A percentile compares a stretch with the other conserved stretches of the same genome.
Evolutionary conservation across 352 stramenopile genomes (phyloP).

Genomic region (Globisporangium perplexum): DNA sequence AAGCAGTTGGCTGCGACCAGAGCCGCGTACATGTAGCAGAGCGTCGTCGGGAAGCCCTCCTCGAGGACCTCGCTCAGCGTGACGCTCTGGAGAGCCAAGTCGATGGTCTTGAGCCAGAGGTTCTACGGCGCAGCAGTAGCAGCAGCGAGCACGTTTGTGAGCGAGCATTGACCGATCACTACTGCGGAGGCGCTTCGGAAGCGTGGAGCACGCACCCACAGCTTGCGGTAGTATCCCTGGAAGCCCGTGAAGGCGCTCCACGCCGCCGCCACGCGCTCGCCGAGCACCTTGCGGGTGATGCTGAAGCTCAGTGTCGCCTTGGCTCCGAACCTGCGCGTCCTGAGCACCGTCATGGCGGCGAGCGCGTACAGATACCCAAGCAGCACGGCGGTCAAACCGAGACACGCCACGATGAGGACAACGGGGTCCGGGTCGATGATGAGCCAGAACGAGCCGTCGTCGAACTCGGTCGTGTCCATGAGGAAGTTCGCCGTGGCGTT

Average conservation of each 20-base stretch:
- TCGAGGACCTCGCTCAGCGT: constrained; percentile 21
- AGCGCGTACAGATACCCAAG: constrained; percentile 3
- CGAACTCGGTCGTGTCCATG: constrained; percentile 11
- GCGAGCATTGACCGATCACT: no score
- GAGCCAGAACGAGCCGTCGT: constrained; percentile 11
- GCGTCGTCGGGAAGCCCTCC: constrained; percentile 9
- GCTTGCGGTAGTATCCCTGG: constrained; percentile 1
- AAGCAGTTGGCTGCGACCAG: constrained; percentile 19
- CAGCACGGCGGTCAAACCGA: not conserved
- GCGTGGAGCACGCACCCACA: constrained; percentile 8
- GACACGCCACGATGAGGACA: not conserved
- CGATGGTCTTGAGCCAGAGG: constrained; percentile 16
- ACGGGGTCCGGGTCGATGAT: constrained; percentile 8
- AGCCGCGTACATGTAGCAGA: constrained; percentile 11
- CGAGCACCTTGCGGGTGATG: not conserved
- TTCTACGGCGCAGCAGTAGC: no score
- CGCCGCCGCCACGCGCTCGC: not conserved
- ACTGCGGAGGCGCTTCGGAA: no score
- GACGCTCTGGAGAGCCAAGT: constrained; percentile 17
- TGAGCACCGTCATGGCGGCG: not conserved
- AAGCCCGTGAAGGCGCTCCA: constrained; percentile 2
- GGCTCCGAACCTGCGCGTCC: not conserved
- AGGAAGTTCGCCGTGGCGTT: constrained; percentile 11
- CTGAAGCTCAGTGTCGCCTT: not conserved
- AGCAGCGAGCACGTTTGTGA: not conserved